Base-by-base conservation (phyloP, 164 flowering plant genomes). In the Chloranthus sessilifolius region DNA sequence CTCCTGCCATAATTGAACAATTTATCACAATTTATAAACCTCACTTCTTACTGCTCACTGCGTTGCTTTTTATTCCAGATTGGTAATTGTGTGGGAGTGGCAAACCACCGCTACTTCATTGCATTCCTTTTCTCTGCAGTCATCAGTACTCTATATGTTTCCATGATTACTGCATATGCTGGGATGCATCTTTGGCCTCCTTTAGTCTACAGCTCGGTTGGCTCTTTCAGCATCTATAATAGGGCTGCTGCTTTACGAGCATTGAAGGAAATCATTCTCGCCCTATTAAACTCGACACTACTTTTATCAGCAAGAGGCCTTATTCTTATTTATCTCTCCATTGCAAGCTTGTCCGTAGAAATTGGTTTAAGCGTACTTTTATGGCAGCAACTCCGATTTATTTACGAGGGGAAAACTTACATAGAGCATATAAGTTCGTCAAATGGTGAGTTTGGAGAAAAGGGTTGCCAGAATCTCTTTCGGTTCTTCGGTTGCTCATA, bases 51-150 rank as follows among this genome's bases (percentile, higher is more conserved):
- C 19, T 44, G 19, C 5, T 21, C 17, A 24, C 31, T 26, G n/a
- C 25, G 16, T 26, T n/a, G 16, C 19, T n/a, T 15, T 44, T 52
- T 11, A 23, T 40, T 76, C 72, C 88, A 92, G 98, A 92, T 92
- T 55, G 98, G 98, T 35, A 92, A 92, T 52, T 92, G 98, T 66
- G 98, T 92, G 10, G 98, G 96, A 5, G 88, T 95, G 27, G 83
- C 74, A 43, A 92, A 92, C 66, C 98, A 92, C 50, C 77, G 80
- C 4, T 38, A 39, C 50, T 92, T 92, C 72, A 68, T 88, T 33
- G 27, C 62, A 24, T 92, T 88, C 75, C 87, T 88, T 30, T 52
- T 79, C 28, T 77, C 81, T 27, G 79, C 91, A 12, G 56, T 88
- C 28, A 43, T 70, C 55, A 80, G 98, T 47, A 79, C 77, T 42